Base-by-base conservation (phyloP, 176 grass and related monocot species). In the Lolium multiflorum region DNA sequence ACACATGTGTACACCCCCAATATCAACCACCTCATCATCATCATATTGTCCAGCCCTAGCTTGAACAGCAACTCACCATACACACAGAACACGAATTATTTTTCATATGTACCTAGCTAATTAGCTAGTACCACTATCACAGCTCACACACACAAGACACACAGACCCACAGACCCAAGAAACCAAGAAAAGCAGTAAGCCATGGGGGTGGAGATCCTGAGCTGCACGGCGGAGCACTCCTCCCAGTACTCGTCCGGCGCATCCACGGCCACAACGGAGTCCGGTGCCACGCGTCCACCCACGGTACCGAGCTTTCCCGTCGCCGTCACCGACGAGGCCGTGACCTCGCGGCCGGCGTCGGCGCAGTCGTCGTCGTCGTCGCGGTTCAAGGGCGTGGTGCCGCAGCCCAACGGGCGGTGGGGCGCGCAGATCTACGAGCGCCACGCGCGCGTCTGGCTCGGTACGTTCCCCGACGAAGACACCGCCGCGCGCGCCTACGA, bases 381-480 rank as follows among this genome's bases (percentile, higher is more conserved):
- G 35, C 58, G 88, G 38, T 99, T 84, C 90, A 99, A 99, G 71
- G 97, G 97, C n/a, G 97, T 99, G 0, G 97, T 99, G 20, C 94
- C 97, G 43, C 97, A 99, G 89, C 97, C 94, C 50, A 99, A 99
- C 92, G 97, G 97, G 15, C 71, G 97, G 6, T 99, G 97, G 97
- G 97, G 97, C 10, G 90, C 97, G 21, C 97, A 99, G 90, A 99
- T 99, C 90, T 99, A 99, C 85, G 97, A 99, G 85, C 88, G 89
- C 39, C 97, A 99, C 91, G 89, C 91, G 15, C 88, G 97, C 31
- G 92, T 99, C 44, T 99, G 97, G 97, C 92, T 99, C 39, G 97
- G 97, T n/a, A 99, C 97, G 5, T 99, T 99, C 83, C 70, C 87
- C 58, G 80, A 89, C 65, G 94, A 99, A 75, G 72, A 79, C 0